These are phyloP conservation scores for Ophiostoma angusticollis DNA, from an alignment of 2,329 filamentous ascomycete genomes.

Conservation along the genomic window DNA sequence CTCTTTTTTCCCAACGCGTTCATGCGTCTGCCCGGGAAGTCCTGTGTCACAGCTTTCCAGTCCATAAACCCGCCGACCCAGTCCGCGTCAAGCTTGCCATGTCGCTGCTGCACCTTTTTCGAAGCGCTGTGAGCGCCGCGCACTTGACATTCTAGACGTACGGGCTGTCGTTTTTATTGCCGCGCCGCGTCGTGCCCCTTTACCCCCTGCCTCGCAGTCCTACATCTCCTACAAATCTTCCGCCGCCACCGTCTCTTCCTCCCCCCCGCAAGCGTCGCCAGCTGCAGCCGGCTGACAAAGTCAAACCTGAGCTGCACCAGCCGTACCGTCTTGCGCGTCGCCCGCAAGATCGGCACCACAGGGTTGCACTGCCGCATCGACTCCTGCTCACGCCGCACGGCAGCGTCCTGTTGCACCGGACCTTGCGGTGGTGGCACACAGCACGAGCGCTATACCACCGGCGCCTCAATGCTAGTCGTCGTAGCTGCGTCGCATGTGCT, in stretches of 20 bases:
- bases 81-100: conserved; percentile 7
- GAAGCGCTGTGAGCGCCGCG: conserved; percentile 20
- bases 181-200: conserved; percentile 10
- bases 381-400: conserved; percentile 23
- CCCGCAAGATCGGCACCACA: conserved; percentile 28
- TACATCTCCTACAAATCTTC: too few relatives aligned
- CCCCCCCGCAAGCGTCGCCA: conserved; percentile 2
- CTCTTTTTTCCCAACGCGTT: not conserved
- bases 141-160: too few relatives aligned
- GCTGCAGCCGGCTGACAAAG: conserved; percentile 18
- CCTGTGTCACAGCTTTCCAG: conserved; percentile 10
- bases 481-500: not conserved
- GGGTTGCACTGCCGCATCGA: conserved; percentile 36
- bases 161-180: too few relatives aligned
- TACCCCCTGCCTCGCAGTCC: too few relatives aligned
- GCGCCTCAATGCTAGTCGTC: conserved; percentile 1
- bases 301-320: conserved; percentile 18
- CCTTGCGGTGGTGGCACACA: conserved; percentile 17
- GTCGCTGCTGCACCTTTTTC: conserved; percentile 20
- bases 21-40: conserved; percentile 8
- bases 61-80: conserved; percentile 12
- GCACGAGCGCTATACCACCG: conserved; percentile 14
- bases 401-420: conserved; percentile 17
- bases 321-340: conserved; percentile 14
- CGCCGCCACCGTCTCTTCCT: too few relatives aligned